Base-by-base conservation (phyloP, 2,329 filamentous ascomycete genomes). In the Exophiala sp. region DNA sequence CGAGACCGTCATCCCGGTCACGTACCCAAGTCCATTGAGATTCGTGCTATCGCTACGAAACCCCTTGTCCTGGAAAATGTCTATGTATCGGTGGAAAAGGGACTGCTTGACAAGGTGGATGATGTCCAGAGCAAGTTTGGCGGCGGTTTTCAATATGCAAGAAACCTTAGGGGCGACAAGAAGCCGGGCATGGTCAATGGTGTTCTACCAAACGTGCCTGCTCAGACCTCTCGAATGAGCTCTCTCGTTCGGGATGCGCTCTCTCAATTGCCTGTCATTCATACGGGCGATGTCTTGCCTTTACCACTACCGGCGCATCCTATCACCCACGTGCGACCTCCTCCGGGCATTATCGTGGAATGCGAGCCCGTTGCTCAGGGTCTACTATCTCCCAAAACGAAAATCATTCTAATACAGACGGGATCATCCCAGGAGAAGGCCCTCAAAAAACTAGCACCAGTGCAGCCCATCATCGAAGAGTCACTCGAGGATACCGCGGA, bases 311-410 rank as follows among this genome's bases (percentile, higher is more conserved):
- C 78, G 4, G 70, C 88, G 2, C 89, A 96, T 67, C 85, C 89
- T 10, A 84, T 95, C 56, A 95, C 89, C 7, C 88, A 95, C 68
- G 80, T 86, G 14, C 82, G 87, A 19, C 80, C 88, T 11, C 87
- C 88, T 35, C 88, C 90, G 0, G 93, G 88, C 35, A 89, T 85
- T 68, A 86, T 97, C 53, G 82, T 87, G 41, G 81, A 94, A n/a
- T 97, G 90, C 65, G 93, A 98, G 66, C 93, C 93, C 7, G 89
- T 97, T 13, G 82, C 87, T 4, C 93, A 98, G 68, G 93, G 93
- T 7, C 68, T 93, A 3, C 66, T 98, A 40, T 77, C 83, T 7
- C 77, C 87, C 0, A 78, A 73, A 10, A 98, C 90, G 13, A 89
- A 86, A 62, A 88, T 98, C 50, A 82, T 98, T 19, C 75, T 97